These are phyloP conservation scores for Citropsis articulata DNA, from an alignment of 345 rosid species.

Conservation along the genomic window DNA sequence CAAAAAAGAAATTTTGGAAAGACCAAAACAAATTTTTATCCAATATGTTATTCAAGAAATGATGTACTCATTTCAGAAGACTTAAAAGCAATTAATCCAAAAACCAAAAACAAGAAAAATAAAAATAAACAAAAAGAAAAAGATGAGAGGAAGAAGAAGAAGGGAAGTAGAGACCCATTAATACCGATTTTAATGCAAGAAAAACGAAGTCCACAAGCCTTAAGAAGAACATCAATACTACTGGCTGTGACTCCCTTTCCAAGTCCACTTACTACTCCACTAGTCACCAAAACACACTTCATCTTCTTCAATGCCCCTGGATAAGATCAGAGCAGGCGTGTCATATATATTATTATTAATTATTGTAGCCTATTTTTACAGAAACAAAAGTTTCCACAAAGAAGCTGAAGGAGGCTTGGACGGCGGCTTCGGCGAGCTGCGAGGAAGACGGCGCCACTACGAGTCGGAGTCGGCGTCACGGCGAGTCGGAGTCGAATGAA, in stretches of 20 bases:
- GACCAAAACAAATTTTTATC: background rate
- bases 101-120: background rate
- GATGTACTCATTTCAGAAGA: background rate
- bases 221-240: conserved; percentile 61
- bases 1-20: too few species aligned
- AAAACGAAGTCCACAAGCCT: conserved; percentile 76
- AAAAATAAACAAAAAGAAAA: background rate
- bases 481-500: too few species aligned
- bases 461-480: too few species aligned
- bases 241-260: conserved; percentile 76
- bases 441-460: too few species aligned
- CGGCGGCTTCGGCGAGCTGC: too few species aligned
- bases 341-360: too few species aligned
- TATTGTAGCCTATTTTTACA: too few species aligned
- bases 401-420: too few species aligned
- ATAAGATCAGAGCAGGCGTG: too few species aligned
- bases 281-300: too few species aligned
- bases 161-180: conserved; percentile 1
- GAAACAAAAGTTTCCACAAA: too few species aligned
- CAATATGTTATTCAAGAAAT: background rate
- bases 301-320: too few species aligned
- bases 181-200: conserved; percentile 87
- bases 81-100: background rate
- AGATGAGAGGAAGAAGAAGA: background rate
- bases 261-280: conserved; percentile 70